Base-by-base conservation (phyloP, 2,329 filamentous ascomycete genomes). In the Microsporum ferrugineum region DNA sequence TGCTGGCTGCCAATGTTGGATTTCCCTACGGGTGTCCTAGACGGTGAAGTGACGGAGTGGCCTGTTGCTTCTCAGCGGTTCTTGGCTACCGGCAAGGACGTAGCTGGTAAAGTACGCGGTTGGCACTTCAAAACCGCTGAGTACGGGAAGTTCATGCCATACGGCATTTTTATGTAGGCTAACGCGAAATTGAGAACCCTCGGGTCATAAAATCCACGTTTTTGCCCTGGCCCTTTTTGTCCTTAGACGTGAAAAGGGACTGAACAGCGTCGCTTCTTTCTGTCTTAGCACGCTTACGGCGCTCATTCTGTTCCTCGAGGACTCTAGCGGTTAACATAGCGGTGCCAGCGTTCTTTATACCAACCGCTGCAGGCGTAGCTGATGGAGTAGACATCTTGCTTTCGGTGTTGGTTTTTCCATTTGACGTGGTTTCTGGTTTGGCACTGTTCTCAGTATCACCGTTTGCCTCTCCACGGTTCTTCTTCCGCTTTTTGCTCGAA, bases 291-390 rank as follows among this genome's bases (percentile, higher is more conserved):
- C 86, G 79, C 76, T 92, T 96, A 66, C 90, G 91, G 61, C 83
- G 81, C 68, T 88, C 85, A 58, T 92, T 88, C 71, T 96, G 89
- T 69, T 97, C 92, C 29, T 88, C 87, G 31, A 97, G 73, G 0
- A 99, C 91, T 67, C 86, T 91, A 0, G 88, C 88, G 0, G 92
- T 95, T 49, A 99, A 76, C 2, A 85, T 88, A 0, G 92, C 91
- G 0, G 94, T 94, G 60, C 89, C 83, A 0, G 89, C 79, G 67
- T 97, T 95, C 72, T 96, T 96, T 73, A 97, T 96, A 8, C 87
- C 84, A 59, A 80, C 75, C 3, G 66, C 63, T 31, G 67, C 60
- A 77, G 73, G 71, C 27, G 36, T 57, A 4, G 74, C 64, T 0
- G 72, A 71, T 23, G 71, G 66, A 0, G 71, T 77, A 2, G 72